Conservation (phyloP, 1,284 basidiomycete genomes). For the Golubevia sp. region DNA sequence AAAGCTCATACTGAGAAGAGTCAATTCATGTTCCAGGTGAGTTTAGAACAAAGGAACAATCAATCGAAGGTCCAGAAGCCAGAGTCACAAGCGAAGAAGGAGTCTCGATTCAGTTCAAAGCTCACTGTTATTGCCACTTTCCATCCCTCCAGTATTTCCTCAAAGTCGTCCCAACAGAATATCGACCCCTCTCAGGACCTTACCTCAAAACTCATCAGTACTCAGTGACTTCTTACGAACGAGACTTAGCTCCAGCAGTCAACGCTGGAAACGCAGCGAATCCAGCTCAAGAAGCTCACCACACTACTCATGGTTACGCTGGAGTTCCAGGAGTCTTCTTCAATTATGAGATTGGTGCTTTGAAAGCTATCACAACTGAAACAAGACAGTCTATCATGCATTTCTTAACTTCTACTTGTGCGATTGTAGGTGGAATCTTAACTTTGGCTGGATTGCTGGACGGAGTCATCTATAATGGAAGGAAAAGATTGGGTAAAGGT, state of each 20-base stretch:
- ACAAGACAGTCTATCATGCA: slow-evolving; percentile 92
- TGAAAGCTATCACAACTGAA: slow-evolving; percentile 48
- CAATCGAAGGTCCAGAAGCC: slow-evolving; percentile 1
- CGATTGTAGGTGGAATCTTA: slow-evolving; percentile 94
- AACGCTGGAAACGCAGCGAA: slow-evolving; percentile 20
- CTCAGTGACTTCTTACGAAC: slow-evolving; percentile 92
- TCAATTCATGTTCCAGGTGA: slow-evolving; percentile 50
- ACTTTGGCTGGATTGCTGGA: slow-evolving; percentile 94
- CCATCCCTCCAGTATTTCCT: slow-evolving; percentile 75
- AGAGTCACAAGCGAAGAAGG: too few species aligned
- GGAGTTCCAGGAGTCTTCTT: slow-evolving; percentile 77
- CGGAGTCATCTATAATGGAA: slow-evolving; percentile 74
- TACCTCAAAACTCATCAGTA: slow-evolving; percentile 82
- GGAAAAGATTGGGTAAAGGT: slow-evolving; percentile 37
- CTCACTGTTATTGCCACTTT: slow-evolving; percentile 83
- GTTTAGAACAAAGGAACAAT: background rate
- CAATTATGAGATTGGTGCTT: slow-evolving; percentile 77
- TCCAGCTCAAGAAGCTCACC: slow-evolving; percentile 45
- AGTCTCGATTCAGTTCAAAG: too few species aligned
- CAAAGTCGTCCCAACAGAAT: slow-evolving; percentile 67
- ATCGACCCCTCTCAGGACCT: slow-evolving; percentile 28
- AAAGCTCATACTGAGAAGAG: slow-evolving; percentile 67
- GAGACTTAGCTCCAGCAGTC: slow-evolving; percentile 66
- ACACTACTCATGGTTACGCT: slow-evolving; percentile 76
- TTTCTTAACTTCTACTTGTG: slow-evolving; percentile 82